These are phyloP conservation scores for Alternaria longipes DNA, from an alignment of 2,329 filamentous ascomycete genomes.

Conservation along the genomic window DNA sequence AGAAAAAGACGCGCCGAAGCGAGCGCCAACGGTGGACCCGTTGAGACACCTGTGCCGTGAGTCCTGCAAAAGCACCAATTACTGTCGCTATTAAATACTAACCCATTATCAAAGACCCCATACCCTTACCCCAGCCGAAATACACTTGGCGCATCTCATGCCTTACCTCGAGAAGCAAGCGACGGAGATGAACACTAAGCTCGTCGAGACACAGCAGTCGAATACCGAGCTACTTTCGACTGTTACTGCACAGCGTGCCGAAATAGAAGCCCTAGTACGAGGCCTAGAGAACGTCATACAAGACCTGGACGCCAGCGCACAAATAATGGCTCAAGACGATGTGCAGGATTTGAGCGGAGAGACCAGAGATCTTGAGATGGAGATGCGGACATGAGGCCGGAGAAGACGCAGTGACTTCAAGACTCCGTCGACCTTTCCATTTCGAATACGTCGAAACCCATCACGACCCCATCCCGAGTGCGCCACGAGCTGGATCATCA, in stretches of 20 bases:
- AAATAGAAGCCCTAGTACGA: conserved; percentile 65
- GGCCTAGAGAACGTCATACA: conserved; percentile 65
- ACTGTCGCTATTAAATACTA: neutral
- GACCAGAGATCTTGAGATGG: conserved; percentile 47
- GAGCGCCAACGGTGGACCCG: conserved; percentile 47
- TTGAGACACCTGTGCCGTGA: conserved; percentile 57
- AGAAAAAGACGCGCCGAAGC: conserved; percentile 58
- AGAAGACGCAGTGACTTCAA: neutral
- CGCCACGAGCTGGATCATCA: neutral
- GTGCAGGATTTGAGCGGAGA: conserved; percentile 49
- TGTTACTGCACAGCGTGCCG: conserved; percentile 63
- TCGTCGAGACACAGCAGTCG: conserved; percentile 60
- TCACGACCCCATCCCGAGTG: neutral
- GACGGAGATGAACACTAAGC: conserved; percentile 58
- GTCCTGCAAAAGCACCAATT: conserved; percentile 33
- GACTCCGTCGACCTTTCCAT: neutral
- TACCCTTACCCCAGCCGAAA: conserved; percentile 64
- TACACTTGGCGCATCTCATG: conserved; percentile 67
- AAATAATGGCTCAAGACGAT: conserved; percentile 52
- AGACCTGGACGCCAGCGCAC: conserved; percentile 64
- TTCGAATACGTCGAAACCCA: neutral
- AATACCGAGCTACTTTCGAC: conserved; percentile 63
- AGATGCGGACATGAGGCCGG: conserved; percentile 45
- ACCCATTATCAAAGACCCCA: conserved; percentile 59
- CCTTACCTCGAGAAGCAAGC: conserved; percentile 64